Conservation (phyloP, 495 filamentous ascomycete species). For the Neurospora sp. region DNA sequence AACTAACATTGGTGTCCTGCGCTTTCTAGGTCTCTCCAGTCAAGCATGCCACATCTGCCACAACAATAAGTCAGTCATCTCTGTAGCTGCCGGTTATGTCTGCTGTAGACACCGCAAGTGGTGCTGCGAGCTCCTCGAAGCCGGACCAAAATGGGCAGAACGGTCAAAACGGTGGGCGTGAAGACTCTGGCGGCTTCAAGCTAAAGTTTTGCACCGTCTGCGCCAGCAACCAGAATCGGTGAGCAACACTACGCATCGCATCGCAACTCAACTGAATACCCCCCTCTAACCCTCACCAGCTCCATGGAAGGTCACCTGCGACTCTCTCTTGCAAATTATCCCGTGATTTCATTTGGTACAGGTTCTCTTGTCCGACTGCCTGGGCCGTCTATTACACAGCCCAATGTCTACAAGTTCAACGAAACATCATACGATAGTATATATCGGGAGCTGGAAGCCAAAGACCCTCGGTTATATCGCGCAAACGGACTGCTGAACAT, state of each 20-base stretch:
- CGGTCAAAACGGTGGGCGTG: constrained; percentile 29
- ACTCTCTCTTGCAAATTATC: constrained; percentile 75
- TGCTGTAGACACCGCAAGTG: constrained; percentile 26
- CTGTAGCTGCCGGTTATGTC: background rate
- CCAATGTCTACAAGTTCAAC: constrained; percentile 97
- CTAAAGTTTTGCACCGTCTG: constrained; percentile 98
- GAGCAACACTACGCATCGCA: constrained; percentile 13
- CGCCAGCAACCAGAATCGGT: constrained; percentile 94
- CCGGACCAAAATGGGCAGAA: constrained; percentile 2
- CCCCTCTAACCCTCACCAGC: constrained; percentile 28
- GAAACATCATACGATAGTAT: constrained; percentile 85
- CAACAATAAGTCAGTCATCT: background rate
- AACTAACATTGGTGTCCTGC: background rate
- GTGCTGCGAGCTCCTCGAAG: constrained; percentile 15
- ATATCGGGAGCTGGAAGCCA: constrained; percentile 74
- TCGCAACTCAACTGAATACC: background rate
- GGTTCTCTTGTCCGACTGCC: constrained; percentile 91
- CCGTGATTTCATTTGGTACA: constrained; percentile 95
- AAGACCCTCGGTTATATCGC: constrained; percentile 82
- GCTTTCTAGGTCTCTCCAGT: background rate
- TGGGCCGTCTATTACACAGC: constrained; percentile 80
- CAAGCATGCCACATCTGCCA: background rate
- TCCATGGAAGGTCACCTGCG: constrained; percentile 97
- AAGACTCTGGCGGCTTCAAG: constrained; percentile 50
- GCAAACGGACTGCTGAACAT: constrained; percentile 91